Evolutionary conservation across 495 filamentous ascomycete genomes (phyloP).

Genomic region (Saxophila tyrrhenica): DNA sequence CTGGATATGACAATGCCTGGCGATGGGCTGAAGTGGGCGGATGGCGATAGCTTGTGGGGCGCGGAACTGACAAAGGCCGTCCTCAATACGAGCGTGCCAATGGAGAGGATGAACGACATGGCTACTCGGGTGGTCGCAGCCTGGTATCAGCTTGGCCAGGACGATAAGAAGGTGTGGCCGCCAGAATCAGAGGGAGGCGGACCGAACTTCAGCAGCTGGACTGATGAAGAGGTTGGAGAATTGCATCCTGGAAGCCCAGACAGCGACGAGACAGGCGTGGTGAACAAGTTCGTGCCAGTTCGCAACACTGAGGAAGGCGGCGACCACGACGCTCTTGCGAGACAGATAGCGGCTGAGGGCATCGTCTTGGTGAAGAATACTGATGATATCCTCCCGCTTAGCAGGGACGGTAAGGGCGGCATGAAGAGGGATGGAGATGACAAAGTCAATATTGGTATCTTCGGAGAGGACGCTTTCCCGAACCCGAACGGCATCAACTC

Average conservation of each 20-base stretch:
- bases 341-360: conserved; percentile 69
- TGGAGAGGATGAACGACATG: conserved; percentile 87
- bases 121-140: conserved; percentile 78
- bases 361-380: conserved; percentile 77
- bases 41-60: conserved; percentile 75
- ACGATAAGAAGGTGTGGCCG: conserved; percentile 50
- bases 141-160: conserved; percentile 86
- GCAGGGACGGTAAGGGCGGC: conserved; percentile 31
- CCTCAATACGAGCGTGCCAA: conserved; percentile 71
- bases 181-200: conserved; percentile 48
- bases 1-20: conserved; percentile 96
- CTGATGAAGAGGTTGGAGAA: conserved; percentile 54
- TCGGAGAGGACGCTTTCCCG: conserved; percentile 70
- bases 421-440: conserved; percentile 21
- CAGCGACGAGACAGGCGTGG: conserved; percentile 45
- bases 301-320: conserved; percentile 32
- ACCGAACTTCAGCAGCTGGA: conserved; percentile 92
- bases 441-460: conserved; percentile 58
- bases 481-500: conserved; percentile 58
- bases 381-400: conserved; percentile 50
- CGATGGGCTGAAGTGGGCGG: conserved; percentile 65
- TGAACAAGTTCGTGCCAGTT: conserved; percentile 70
- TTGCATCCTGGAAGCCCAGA: conserved; percentile 50
- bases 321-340: conserved; percentile 54
- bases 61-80: conserved; percentile 62